Base-by-base conservation (phyloP, 768 basidiomycete genomes). In the Fibroporia radiculosa region DNA sequence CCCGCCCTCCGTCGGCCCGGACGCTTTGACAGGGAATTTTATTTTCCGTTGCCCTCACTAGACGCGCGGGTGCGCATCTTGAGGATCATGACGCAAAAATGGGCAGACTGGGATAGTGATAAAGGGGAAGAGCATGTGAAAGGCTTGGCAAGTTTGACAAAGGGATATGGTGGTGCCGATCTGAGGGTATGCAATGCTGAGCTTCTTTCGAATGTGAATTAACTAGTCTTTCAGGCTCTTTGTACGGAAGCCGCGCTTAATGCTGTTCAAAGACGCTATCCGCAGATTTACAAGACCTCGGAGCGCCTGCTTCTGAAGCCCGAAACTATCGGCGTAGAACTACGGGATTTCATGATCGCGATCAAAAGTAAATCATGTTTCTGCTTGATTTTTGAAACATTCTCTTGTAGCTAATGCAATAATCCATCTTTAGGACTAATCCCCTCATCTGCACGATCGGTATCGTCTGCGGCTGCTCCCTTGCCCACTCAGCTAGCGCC, bases 161-260 rank as follows among this genome's bases (percentile, higher is more conserved):
- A 97, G 63, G 96, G 96, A 0, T 99, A 98, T 62, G 96, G 90
- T 20, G 96, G 96, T 51, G 96, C 96, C 28, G 96, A 99, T 72
- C 62, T 99, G 45, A 71, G 96, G 65, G 95, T 95, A 53, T 50
- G 86, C 69, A 33, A 22, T 22, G 33, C 29, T 40, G 1, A 16
- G 40, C 45, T 18, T 33, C 16, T 23, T 53, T 39, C 27, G 12
- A n/a, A 40, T 5, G 13, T 32, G 22, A 41, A 13, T 19, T 19
- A 42, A 31, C 39, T 10, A 3, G 8, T 13, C 12, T 39, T 16
- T 7, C 40, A 79, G 93, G 95, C 96, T 0, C 68, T 99, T 3
- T 97, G 95, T 55, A 98, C 96, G 5, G 96, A 99, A 67, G 92
- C 96, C 8, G 88, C 93, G 1, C 62, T 99, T 54, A 98, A 98